Percentiles rank a stretch among this genome's conserved stretches.
Conservation (phyloP, 129 eudicot species). For the Scalesia atractyloides region DNA sequence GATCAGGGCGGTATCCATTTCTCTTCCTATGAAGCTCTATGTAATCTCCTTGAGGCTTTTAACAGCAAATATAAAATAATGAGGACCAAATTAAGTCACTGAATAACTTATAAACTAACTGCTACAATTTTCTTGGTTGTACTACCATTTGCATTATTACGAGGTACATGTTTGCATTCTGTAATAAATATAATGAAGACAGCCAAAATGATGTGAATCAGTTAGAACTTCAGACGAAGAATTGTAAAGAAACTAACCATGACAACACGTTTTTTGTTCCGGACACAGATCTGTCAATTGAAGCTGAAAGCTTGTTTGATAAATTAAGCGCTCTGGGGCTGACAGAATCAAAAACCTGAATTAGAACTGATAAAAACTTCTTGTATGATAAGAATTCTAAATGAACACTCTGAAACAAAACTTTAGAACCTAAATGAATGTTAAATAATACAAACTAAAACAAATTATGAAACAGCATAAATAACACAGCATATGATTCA, state of each 20-base stretch:
- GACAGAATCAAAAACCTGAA: too few species aligned
- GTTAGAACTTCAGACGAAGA: background rate
- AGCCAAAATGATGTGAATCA: background rate
- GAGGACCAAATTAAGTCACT: background rate
- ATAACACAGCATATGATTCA: too few species aligned
- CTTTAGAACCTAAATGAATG: too few species aligned
- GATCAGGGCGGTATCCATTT: slow-evolving; percentile 83
- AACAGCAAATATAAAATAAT: background rate
- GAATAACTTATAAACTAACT: background rate
- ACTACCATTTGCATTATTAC: background rate
- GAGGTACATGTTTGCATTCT: background rate
- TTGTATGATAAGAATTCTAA: too few species aligned
- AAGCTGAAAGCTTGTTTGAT: too few species aligned
- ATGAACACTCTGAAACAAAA: too few species aligned
- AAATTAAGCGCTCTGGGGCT: too few species aligned
- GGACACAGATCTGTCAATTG: too few species aligned
- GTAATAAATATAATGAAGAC: background rate
- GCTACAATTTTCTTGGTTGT: too few species aligned
- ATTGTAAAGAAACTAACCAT: slow-evolving; percentile 27
- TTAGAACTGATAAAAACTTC: too few species aligned
- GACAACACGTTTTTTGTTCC: background rate
- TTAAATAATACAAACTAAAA: too few species aligned
- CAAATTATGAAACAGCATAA: too few species aligned
- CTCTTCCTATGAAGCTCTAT: slow-evolving; percentile 91
- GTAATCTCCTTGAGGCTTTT: slow-evolving; percentile 96